Base-by-base conservation (phyloP, 176 grass and related monocot genomes). In the Carex cristatella region DNA sequence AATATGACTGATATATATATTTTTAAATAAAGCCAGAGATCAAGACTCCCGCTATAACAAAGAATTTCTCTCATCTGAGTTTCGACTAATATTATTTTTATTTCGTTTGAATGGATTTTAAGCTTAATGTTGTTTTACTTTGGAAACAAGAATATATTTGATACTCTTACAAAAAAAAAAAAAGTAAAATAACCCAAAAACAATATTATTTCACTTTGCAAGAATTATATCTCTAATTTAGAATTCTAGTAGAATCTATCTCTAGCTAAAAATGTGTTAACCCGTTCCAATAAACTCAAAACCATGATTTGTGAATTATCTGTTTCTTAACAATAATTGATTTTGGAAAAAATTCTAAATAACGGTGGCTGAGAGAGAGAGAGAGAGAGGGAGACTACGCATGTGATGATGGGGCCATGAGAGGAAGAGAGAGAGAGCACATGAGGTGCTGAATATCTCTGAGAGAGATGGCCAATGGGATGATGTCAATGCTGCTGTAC, bases 381-480 rank as follows among this genome's bases (percentile, higher is more conserved):
- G 71, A 31, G 69, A 4, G 37, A 4, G 37, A 4, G 54, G 19
- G 78, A 18, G 78, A 37, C 18, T 9, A 8, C 12, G 56, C 54
- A 81, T 81, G 79, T 81, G 79, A 81, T 81, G 79, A 42, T 81
- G 71, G 42, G 70, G 44, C 49, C 44, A 28, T 74, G 31, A 58
- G 27, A 4, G 19, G 56, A 81, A 42, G 58, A 61, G 56, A 81
- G 44, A 78, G 55, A 81, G 37, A 81, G 57, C 79, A 81, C 79
- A 81, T 81, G 79, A 81, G 57, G 19, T 81, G 79, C 59, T 81
- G 57, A 54, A 81, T 61, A 81, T 81, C 78, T 38, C 11, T 4
- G 55, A 80, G 55, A 80, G 23, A 62, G 30, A 81, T 61, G 55
- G 30, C 55, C 78, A 61, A 38, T 51, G 10, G 4, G 10, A 53